Base-by-base conservation (phyloP, 2,329 filamentous ascomycete genomes). In the Epichloe bromicola region DNA sequence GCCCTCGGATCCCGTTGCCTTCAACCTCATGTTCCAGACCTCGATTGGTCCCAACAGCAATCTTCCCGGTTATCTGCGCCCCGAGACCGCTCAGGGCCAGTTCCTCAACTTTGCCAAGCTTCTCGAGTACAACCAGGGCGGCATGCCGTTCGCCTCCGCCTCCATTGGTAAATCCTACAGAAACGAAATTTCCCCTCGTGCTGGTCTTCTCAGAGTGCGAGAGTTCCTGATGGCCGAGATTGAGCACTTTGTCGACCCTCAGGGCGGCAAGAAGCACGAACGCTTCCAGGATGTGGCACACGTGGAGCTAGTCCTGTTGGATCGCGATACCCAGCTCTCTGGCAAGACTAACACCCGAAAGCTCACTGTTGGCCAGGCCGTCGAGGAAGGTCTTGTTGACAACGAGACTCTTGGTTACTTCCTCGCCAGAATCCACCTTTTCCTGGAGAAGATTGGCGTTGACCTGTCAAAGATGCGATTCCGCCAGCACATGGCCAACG, bases 211-310 rank as follows among this genome's bases (percentile, higher is more conserved):
- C 53, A 86, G 93, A 60, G 93, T 98, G 42, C 87, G 93, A 61
- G 93, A 98, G 68, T 97, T 98, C 72, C 72, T 96, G 61, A 97
- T 98, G 93, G 93, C 91, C 23, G 93, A 98, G 71, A 95, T 98
- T 60, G 93, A 98, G 74, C 93, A 98, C 69, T 98, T 88, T 65
- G 93, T 98, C 58, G 93, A 98, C 63, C 93, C 93, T 11, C 77
- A 93, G 63, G 82, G 88, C 64, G 88, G 89, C 70, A 98, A 98
- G 81, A 94, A 93, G 72, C 93, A 98, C 67, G 71, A 78, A 49
- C 85, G 90, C 51, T 98, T 98, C 70, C 70, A 80, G 44, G 87
- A 95, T 61, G 83, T 98, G 53, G 83, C 88, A 63, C 74, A 95
- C 59, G 71, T 93, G 45, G 85, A 95, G 72, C 77, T 98, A 52